phyloP scores from a whole-genome alignment of 768 basidiomycete species.

The Tylopilus sp. region DNA sequence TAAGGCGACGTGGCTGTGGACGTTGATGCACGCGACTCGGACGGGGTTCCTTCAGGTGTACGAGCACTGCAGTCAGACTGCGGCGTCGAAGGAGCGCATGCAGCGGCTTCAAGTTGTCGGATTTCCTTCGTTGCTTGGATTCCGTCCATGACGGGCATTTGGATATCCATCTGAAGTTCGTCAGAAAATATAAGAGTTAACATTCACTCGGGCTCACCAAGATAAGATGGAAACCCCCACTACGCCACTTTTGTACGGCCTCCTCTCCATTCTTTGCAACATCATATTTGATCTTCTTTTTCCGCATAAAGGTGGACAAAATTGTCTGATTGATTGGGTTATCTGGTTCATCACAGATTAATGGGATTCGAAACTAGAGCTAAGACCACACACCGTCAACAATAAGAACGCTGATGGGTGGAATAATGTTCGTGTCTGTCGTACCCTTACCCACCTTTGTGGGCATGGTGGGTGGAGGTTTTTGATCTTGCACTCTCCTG shows the following conservation, averaged over 20 bases:
- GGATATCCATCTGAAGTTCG: constrained; percentile 91
- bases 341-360: constrained; percentile 51
- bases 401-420: constrained; percentile 96
- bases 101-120: constrained; percentile 73
- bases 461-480: constrained; percentile 25
- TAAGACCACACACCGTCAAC: constrained; percentile 75
- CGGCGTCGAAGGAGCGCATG: constrained; percentile 69
- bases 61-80: constrained; percentile 44
- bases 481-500: constrained; percentile 32
- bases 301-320: constrained; percentile 93
- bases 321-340: constrained; percentile 99
- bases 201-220: constrained; percentile 53
- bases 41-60: constrained; percentile 50
- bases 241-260: constrained; percentile 93
- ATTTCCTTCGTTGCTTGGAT: constrained; percentile 98
- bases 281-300: constrained; percentile 93
- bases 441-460: constrained; percentile 50
- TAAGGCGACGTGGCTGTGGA: constrained; percentile 62
- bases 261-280: constrained; percentile 93
- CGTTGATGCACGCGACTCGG: constrained; percentile 41
- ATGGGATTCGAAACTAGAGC: constrained; percentile 1
- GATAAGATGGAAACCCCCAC: constrained; percentile 92
- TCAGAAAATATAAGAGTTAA: constrained; percentile 9
- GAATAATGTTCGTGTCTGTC: constrained; percentile 73
- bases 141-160: constrained; percentile 99